Conservation (phyloP, 1,284 basidiomycete genomes). For the Wolfiporia cocos region DNA sequence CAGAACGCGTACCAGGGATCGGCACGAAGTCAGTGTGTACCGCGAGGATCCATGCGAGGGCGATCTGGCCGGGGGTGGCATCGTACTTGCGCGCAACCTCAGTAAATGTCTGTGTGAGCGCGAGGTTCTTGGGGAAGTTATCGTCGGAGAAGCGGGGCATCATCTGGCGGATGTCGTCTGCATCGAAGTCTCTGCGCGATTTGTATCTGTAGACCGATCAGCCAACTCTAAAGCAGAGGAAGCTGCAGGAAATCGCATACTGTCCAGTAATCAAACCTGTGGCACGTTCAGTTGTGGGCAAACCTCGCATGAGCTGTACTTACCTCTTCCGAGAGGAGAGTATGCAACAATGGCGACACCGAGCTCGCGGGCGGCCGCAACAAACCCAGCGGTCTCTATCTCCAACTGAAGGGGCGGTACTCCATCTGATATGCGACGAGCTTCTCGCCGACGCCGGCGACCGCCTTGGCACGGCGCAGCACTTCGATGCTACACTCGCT, state of each 20-base stretch:
- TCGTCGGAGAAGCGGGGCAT: not conserved
- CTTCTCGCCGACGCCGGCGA: constrained; percentile 1
- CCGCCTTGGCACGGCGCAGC: not conserved
- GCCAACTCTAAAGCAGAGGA: not conserved
- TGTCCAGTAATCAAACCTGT: not conserved
- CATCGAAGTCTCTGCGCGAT: not conserved
- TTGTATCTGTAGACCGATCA: not conserved
- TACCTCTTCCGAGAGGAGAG: constrained; percentile 1
- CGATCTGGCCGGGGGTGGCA: not conserved
- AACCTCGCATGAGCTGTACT: not conserved
- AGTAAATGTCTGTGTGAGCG: not conserved
- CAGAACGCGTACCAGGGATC: not conserved
- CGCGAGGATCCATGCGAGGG: constrained; percentile 2
- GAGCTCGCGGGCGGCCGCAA: not conserved
- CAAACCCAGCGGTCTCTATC: not conserved
- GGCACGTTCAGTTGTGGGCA: not conserved
- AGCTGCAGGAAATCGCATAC: not conserved
- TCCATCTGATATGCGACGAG: not conserved
- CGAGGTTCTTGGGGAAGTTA: constrained; percentile 1
- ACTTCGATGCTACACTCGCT: constrained; percentile 1
- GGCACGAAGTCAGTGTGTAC: not conserved
- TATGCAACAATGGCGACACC: not conserved
- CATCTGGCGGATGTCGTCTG: not conserved
- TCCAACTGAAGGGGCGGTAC: not conserved
- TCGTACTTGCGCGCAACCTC: not conserved